Conservation (phyloP, 805 yeast species). For the Teunomyces panamensis region DNA sequence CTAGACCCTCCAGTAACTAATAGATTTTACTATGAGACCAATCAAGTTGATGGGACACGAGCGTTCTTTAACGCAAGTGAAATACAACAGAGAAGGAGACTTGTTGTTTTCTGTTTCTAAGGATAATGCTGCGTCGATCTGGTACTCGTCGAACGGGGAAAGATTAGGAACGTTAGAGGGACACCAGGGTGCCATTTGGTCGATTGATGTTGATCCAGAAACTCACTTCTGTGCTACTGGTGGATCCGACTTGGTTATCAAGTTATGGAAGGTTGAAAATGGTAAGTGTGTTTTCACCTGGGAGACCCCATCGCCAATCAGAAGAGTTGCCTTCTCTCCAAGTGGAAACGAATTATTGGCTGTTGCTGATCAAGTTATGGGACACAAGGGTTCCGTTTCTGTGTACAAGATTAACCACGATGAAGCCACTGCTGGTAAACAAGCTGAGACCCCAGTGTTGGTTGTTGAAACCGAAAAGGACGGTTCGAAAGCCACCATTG, state of each 20-base stretch:
- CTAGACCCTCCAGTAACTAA: neutral
- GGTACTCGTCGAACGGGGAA: constrained; percentile 96
- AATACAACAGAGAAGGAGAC: constrained; percentile 94
- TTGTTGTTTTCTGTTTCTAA: constrained; percentile 87
- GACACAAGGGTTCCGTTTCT: constrained; percentile 71
- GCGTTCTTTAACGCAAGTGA: constrained; percentile 96
- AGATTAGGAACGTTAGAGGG: constrained; percentile 84
- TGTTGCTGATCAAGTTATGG: constrained; percentile 91
- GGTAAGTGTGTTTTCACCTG: constrained; percentile 76
- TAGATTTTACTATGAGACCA: constrained; percentile 37
- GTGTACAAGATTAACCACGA: constrained; percentile 61
- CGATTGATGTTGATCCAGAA: constrained; percentile 77
- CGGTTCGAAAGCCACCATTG: constrained; percentile 68
- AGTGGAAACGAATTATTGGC: constrained; percentile 66
- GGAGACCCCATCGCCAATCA: constrained; percentile 80
- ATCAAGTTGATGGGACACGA: constrained; percentile 86
- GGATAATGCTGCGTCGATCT: constrained; percentile 84
- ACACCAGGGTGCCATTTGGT: constrained; percentile 93
- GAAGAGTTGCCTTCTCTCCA: constrained; percentile 83
- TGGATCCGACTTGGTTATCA: constrained; percentile 82
- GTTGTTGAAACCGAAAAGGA: constrained; percentile 57
- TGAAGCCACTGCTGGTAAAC: constrained; percentile 29
- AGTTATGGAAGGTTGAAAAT: constrained; percentile 77
- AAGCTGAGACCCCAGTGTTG: constrained; percentile 54
- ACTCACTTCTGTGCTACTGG: constrained; percentile 80